Base-by-base conservation (phyloP, 169 alveolate genomes). In the Eimeria praecox region DNA sequence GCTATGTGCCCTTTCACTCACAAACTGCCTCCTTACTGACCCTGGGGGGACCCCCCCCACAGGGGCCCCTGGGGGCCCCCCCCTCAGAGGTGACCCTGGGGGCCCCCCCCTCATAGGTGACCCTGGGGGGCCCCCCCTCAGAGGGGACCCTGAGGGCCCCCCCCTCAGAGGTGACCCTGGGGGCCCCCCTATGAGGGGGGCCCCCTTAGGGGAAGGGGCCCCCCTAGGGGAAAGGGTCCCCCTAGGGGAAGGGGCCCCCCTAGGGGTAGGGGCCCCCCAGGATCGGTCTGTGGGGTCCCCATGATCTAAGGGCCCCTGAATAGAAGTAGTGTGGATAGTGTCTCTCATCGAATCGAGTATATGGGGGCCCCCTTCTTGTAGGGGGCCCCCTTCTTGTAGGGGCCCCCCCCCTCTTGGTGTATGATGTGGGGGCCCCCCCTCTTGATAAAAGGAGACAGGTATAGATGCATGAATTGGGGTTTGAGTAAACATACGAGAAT, bases 31-130 rank as follows among this genome's bases (percentile, higher is more conserved):
- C n/a, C n/a, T n/a, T n/a, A 30, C 78, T 10, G 24, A 10, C 9
- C 18, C 33, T 24, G 78, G 78, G 78, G 78, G 78, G 38, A 22
- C 78, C 38, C 38, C 38, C 38, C 78, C 30, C 6, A 66, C 42
- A 66, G 6, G 42, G 78, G 42, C 42, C 78, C 42, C 9, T 66
- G 78, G 78, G 78, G 78, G 42, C 78, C 42, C 78, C 30, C 18
- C 12, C 9, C 6, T 24, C 78, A 24, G 24, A n/a, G 5, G 24
- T 24, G 78, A 5, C 78, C 5, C 18, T 66, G 9, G 78, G 38
- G 30, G 42, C 78, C 42, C 38, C 78, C 38, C 78, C 38, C 78
- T 66, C 78, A n/a, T n/a, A n/a, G n/a, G n/a, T n/a, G n/a, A n/a
- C n/a, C n/a, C n/a, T n/a, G n/a, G n/a, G n/a, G n/a, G n/a, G n/a